These are phyloP conservation scores for Anthoceros angustus DNA, from an alignment of 225 moss, liverwort and hornwort genomes.

Conservation along the genomic window DNA sequence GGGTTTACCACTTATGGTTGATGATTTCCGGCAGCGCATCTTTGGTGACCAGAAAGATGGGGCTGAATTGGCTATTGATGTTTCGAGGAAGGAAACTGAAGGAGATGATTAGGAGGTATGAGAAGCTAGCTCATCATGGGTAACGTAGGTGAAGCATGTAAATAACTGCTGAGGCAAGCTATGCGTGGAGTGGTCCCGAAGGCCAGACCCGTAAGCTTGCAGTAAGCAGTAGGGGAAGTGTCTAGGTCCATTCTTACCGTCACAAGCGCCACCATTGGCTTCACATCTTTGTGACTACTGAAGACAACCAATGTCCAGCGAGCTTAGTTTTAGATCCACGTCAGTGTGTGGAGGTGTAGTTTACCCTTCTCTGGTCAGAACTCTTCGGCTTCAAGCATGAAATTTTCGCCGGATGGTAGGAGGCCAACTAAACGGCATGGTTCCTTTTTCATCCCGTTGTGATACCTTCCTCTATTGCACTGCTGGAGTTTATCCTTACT, in stretches of 20 bases:
- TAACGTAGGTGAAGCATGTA: constrained; percentile 11
- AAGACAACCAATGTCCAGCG: too few relatives aligned
- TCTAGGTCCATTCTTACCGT: constrained; percentile 6
- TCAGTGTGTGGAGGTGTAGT: too few relatives aligned
- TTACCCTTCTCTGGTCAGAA: too few relatives aligned
- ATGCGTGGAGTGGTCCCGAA: constrained; percentile 6
- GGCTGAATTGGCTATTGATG: constrained; percentile 12
- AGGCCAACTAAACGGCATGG: too few relatives aligned
- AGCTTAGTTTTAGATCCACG: too few relatives aligned
- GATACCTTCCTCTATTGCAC: too few relatives aligned
- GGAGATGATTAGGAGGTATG: constrained; percentile 1
- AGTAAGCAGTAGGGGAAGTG: constrained; percentile 5
- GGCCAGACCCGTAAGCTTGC: not conserved
- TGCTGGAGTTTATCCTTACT: too few relatives aligned
- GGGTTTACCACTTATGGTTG: constrained; percentile 38
- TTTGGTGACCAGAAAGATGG: constrained; percentile 17
- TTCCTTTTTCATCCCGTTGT: too few relatives aligned
- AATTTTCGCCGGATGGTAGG: too few relatives aligned
- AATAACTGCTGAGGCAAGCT: constrained; percentile 16
- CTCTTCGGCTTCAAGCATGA: too few relatives aligned
- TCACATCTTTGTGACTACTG: constrained; percentile 3
- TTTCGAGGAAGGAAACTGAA: constrained; percentile 13
- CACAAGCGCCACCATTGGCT: constrained; percentile 3
- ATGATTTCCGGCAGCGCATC: constrained; percentile 29
- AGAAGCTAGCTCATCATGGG: too few relatives aligned